Evolutionary conservation across 2,329 filamentous ascomycete species (phyloP), one percentile per base, ranked within the genome.

Genomic region (Penicillium capsulatum): DNA sequence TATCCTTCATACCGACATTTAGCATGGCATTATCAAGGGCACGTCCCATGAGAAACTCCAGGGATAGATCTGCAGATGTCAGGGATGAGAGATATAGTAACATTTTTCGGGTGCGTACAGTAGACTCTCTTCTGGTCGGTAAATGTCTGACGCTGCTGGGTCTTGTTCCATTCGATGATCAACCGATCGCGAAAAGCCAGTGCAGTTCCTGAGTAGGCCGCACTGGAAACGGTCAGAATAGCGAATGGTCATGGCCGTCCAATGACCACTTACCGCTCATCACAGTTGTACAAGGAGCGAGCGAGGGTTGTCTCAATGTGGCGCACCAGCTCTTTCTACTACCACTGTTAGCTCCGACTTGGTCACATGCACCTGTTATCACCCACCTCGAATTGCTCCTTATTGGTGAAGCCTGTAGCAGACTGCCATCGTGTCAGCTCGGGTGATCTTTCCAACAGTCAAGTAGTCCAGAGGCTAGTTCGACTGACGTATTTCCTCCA

Each of bases 1-100:
- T 72, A 55, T 89, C 80, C 69, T 97, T 98, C 64, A 88, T 75
- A 16, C 86, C 86, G 40, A 95, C 80, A 65, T 98, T 98, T 51
- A 98, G 78, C 87, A 98, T 96, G 48, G 92, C 91, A 79, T 98
- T 98, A 74, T 98, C 92, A 49, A 98, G 72, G 32, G 92, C 86
- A 61, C 92, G 79, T 29, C 92, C 92, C 92, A 98, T 98, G 58
- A 98, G 72, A 59, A 98, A 98, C 69, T 98, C 92, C 42, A 98
- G 80, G 53, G 90, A 96, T 45, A 98, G 79, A 64, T 98, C 77
- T 81, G 52, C 1, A 20, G 15, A 14, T 7, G 33, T 42, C 39
- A 41, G 40, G 4, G n/a, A n/a, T 28, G 10, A 14, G 6, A n/a
- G 11, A 5, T 7, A 11, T 4, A 4, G 26, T 11, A 14, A 11